Percentiles rank a stretch among this genome's conserved stretches.
These are phyloP conservation scores for Fusarium cicatricum DNA, from an alignment of 2,329 filamentous ascomycete genomes.

Conservation along the genomic window DNA sequence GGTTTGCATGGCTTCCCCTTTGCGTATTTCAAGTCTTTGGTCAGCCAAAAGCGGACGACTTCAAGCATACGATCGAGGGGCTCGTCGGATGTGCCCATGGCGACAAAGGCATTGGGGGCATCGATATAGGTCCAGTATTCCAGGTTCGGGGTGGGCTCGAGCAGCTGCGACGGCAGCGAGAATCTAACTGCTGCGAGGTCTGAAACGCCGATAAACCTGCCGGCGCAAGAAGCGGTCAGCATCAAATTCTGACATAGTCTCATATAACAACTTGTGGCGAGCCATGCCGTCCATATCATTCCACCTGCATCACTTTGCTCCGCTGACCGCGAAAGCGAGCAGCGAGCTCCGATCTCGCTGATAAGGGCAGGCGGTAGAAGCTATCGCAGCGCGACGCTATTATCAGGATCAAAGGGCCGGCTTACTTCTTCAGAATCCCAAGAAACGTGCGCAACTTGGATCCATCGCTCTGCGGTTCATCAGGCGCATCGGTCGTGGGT, in stretches of 20 bases:
- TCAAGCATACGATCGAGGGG: slow-evolving; percentile 93
- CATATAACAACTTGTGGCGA: slow-evolving; percentile 8
- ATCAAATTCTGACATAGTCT: slow-evolving; percentile 10
- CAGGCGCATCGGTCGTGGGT: slow-evolving; percentile 47
- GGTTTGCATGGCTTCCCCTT: slow-evolving; percentile 99
- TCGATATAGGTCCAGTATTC: slow-evolving; percentile 99
- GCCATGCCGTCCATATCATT: slow-evolving; percentile 1
- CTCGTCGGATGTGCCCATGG: slow-evolving; percentile 88
- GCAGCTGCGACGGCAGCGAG: slow-evolving; percentile 91
- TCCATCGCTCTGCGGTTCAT: slow-evolving; percentile 72
- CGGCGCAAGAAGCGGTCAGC: slow-evolving; percentile 41
- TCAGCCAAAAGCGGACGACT: slow-evolving; percentile 97
- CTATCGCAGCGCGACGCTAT: slow-evolving; percentile 19
- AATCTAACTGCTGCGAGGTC: slow-evolving; percentile 97
- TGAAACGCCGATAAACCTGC: slow-evolving; percentile 91
- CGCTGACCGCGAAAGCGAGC: slow-evolving; percentile 15
- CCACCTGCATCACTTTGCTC: slow-evolving; percentile 26
- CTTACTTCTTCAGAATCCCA: slow-evolving; percentile 86
- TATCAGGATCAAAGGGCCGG: slow-evolving; percentile 19
- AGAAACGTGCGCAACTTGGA: slow-evolving; percentile 92
- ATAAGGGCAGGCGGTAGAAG: slow-evolving; percentile 18
- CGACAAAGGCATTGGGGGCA: slow-evolving; percentile 86
- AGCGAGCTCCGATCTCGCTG: slow-evolving; percentile 32
- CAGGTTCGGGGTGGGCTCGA: slow-evolving; percentile 95
- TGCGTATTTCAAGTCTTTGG: slow-evolving; percentile 98